Evolutionary conservation across 2,329 filamentous ascomycete genomes (phyloP).

Genomic region (Nigrograna mackinnonii): DNA sequence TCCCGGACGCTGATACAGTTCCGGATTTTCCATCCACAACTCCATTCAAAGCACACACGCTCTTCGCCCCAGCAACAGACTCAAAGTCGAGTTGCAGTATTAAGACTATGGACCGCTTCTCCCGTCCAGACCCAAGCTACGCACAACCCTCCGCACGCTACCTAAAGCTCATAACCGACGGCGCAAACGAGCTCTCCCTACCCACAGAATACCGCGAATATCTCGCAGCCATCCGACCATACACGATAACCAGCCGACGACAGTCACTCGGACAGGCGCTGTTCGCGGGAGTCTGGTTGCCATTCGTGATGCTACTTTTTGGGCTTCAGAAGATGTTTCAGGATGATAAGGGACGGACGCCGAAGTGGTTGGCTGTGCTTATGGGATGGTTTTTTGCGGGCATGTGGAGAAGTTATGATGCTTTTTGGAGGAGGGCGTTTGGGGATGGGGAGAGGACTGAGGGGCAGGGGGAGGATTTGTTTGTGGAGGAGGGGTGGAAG

Average conservation of each 20-base stretch:
- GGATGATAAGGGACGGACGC: constrained; percentile 69
- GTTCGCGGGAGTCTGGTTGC: constrained; percentile 63
- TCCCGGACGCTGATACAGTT: constrained; percentile 63
- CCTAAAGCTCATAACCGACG: constrained; percentile 75
- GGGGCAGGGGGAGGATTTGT: constrained; percentile 21
- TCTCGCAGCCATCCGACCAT: constrained; percentile 70
- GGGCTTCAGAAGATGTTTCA: constrained; percentile 55
- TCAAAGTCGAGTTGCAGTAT: constrained; percentile 12
- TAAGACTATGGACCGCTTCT: constrained; percentile 44
- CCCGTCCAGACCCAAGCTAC: constrained; percentile 69
- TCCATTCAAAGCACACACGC: constrained; percentile 81
- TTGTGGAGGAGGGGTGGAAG: not conserved
- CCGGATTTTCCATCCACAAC: constrained; percentile 64
- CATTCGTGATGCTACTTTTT: constrained; percentile 61
- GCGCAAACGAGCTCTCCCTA: constrained; percentile 78
- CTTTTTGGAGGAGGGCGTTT: constrained; percentile 67
- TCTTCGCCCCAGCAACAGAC: constrained; percentile 65
- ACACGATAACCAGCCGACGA: constrained; percentile 66
- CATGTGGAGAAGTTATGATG: constrained; percentile 69
- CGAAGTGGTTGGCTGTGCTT: constrained; percentile 65
- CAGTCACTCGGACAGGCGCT: constrained; percentile 69
- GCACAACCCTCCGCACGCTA: constrained; percentile 86
- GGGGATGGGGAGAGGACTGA: constrained; percentile 80
- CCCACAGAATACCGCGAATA: constrained; percentile 78
- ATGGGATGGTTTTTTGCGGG: constrained; percentile 58